A percentile compares a stretch with the other conserved stretches of the same genome.
Conservation (phyloP, 179 eudicot species). For the Spergularia azorica region DNA sequence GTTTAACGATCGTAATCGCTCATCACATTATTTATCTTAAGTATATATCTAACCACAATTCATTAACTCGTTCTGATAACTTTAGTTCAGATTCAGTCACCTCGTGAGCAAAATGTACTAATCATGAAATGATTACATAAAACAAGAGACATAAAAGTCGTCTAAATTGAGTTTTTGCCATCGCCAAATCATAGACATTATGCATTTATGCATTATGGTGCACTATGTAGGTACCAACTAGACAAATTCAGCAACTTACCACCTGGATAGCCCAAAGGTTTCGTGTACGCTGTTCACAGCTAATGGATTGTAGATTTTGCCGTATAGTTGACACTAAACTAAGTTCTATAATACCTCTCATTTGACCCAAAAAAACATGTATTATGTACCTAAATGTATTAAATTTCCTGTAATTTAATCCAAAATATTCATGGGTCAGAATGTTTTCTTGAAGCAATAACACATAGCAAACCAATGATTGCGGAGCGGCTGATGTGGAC, state of each 20-base stretch:
- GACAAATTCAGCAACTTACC: slow-evolving; percentile 1
- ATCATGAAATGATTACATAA: too few relatives aligned
- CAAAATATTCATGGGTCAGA: slow-evolving; percentile 18
- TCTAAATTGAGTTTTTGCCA: background rate
- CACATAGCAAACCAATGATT: slow-evolving; percentile 31
- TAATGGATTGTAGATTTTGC: slow-evolving; percentile 12
- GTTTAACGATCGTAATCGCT: too few relatives aligned
- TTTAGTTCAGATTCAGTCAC: too few relatives aligned
- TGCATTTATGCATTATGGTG: background rate
- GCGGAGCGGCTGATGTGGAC: slow-evolving; percentile 23
- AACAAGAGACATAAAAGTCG: background rate
- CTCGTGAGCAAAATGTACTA: too few relatives aligned
- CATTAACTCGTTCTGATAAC: too few relatives aligned
- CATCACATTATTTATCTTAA: too few relatives aligned
- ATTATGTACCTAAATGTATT: slow-evolving; percentile 6
- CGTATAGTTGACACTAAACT: slow-evolving; percentile 24
- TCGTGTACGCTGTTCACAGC: slow-evolving; percentile 33
- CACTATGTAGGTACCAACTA: background rate
- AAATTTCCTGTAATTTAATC: slow-evolving; percentile 13
- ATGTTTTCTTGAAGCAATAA: slow-evolving; percentile 21
- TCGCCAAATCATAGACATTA: too few relatives aligned
- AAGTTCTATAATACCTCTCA: background rate
- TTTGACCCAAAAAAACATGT: slow-evolving; percentile 5
- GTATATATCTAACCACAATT: too few relatives aligned
- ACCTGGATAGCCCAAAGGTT: background rate